A percentile compares a stretch with the other conserved stretches of the same genome.
phyloP scores from a whole-genome alignment of 2,329 filamentous ascomycete species.

The Neofusicoccum umdonicola region DNA sequence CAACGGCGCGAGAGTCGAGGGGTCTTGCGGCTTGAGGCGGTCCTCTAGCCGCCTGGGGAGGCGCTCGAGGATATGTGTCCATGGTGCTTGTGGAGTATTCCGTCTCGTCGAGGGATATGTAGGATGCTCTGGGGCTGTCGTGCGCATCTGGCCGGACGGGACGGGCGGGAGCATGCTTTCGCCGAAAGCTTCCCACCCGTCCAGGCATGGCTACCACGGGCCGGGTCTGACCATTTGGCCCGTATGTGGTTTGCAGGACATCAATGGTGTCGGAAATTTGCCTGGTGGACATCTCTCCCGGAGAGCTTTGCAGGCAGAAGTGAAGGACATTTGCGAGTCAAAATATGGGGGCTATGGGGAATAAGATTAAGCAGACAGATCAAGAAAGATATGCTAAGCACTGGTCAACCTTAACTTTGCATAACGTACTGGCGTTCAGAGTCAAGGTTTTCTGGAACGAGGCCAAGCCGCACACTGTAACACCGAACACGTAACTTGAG shows the following conservation, averaged over 20 bases:
- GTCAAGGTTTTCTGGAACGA: conserved; percentile 3
- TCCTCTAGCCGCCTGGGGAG: not conserved
- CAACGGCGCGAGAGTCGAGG: not conserved
- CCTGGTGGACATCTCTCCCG: not conserved
- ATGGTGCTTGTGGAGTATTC: not conserved
- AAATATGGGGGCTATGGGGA: not conserved
- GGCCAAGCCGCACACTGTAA: conserved; percentile 6
- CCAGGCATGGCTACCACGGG: conserved; percentile 1
- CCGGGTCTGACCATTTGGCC: not conserved
- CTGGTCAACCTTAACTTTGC: not conserved
- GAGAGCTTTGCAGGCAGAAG: not conserved
- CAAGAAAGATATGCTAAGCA: not conserved
- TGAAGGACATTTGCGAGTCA: not conserved
- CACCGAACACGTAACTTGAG: not conserved
- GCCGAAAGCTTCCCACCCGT: not conserved
- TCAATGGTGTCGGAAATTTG: not conserved
- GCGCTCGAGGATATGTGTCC: not conserved
- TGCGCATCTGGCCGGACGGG: not conserved
- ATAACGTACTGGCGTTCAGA: not conserved
- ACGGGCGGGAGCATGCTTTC: not conserved
- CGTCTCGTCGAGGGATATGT: not conserved
- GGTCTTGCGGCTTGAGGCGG: not conserved
- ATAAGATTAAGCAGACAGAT: not conserved
- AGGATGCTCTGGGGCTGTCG: conserved; percentile 9
- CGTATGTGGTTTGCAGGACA: not conserved